Conservation (phyloP, 805 yeast genomes). For the Teunomyces tritomae region DNA sequence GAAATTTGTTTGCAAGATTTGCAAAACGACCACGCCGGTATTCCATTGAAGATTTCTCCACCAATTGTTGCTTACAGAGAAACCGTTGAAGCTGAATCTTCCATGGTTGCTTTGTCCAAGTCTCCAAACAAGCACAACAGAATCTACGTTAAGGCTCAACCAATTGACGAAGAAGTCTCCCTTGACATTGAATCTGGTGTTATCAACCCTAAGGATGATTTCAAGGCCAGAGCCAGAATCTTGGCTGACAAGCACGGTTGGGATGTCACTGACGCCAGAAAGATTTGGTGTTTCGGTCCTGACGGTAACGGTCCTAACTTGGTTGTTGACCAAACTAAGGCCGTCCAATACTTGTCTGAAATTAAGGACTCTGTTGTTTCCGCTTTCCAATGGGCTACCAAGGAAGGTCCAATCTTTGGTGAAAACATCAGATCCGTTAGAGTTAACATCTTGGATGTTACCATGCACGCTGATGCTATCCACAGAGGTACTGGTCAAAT, state of each 20-base stretch:
- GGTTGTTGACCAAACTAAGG: constrained; percentile 99
- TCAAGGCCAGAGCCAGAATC: constrained; percentile 98
- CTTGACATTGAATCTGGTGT: constrained; percentile 90
- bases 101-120: constrained; percentile 95
- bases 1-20: constrained; percentile 96
- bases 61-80: constrained; percentile 99
- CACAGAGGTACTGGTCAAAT: constrained; percentile 99
- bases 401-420: constrained; percentile 98
- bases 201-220: constrained; percentile 93
- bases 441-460: constrained; percentile 97
- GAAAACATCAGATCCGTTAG: constrained; percentile 95
- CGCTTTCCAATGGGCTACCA: constrained; percentile 99
- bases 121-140: constrained; percentile 99
- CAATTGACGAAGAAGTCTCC: constrained; percentile 90
- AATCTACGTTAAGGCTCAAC: constrained; percentile 96
- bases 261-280: constrained; percentile 99
- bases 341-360: constrained; percentile 97
- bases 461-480: constrained; percentile 99
- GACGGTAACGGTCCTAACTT: constrained; percentile 98
- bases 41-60: constrained; percentile 95
- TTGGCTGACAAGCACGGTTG: constrained; percentile 99
- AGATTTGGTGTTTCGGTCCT: constrained; percentile 99
- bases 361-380: constrained; percentile 99
- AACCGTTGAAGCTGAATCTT: constrained; percentile 91
- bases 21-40: constrained; percentile 99